Conservation (phyloP, 2,329 filamentous ascomycete genomes). For the Aspergillus hortae region DNA sequence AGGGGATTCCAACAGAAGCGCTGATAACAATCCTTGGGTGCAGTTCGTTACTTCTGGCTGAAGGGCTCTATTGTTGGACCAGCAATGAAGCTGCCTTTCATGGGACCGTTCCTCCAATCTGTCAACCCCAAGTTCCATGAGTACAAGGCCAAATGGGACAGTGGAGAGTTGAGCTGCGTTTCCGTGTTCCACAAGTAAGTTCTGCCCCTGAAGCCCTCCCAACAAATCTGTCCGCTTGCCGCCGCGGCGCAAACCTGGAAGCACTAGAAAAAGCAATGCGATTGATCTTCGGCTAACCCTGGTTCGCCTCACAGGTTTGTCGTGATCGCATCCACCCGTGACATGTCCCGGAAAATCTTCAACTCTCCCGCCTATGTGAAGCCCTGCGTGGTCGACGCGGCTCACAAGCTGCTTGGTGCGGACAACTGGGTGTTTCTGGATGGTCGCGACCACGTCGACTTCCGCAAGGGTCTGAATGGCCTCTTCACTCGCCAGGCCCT, state of each 20-base stretch:
- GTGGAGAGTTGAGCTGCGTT: slow-evolving; percentile 89
- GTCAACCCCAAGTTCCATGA: slow-evolving; percentile 87
- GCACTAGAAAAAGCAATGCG: neutral
- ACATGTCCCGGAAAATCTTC: slow-evolving; percentile 95
- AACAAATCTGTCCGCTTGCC: neutral
- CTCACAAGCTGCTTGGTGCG: slow-evolving; percentile 85
- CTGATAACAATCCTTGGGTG: neutral
- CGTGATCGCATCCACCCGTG: slow-evolving; percentile 90
- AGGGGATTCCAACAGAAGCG: slow-evolving; percentile 2
- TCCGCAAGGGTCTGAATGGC: slow-evolving; percentile 91
- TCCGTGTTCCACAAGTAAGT: slow-evolving; percentile 97
- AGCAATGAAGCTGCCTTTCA: slow-evolving; percentile 73
- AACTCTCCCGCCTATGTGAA: slow-evolving; percentile 91
- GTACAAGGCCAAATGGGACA: slow-evolving; percentile 90
- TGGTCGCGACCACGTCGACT: slow-evolving; percentile 91
- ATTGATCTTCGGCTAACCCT: neutral
- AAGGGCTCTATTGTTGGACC: slow-evolving; percentile 77
- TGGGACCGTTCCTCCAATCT: slow-evolving; percentile 93
- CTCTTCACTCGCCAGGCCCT: slow-evolving; percentile 91
- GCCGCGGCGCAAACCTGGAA: neutral
- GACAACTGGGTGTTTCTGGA: slow-evolving; percentile 98
- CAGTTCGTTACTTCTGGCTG: slow-evolving; percentile 70
- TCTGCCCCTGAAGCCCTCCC: neutral
- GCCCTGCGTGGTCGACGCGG: slow-evolving; percentile 92
- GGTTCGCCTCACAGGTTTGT: slow-evolving; percentile 64